A percentile compares a stretch with the other conserved stretches of the same genome.
phyloP scores from a whole-genome alignment of 805 yeast genomes.

The Yamadazyma nakazawae region DNA sequence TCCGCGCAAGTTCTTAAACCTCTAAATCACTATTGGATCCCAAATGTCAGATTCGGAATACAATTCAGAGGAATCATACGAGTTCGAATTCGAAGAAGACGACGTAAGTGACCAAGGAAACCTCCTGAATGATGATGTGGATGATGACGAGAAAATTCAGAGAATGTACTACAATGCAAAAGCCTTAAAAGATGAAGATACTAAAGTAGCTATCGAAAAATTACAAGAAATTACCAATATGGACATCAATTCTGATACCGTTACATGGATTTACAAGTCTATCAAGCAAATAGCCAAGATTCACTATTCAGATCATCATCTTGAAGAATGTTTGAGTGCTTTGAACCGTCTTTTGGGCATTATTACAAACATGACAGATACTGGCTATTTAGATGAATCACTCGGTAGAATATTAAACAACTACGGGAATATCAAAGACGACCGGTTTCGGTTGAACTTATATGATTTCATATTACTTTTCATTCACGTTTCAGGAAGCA shows the following conservation, averaged over 20 bases:
- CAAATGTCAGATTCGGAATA: slow-evolving; percentile 33
- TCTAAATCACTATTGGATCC: too few species aligned
- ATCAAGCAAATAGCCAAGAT: slow-evolving; percentile 42
- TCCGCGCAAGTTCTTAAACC: neutral
- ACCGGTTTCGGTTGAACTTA: slow-evolving; percentile 26
- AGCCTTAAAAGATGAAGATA: slow-evolving; percentile 34
- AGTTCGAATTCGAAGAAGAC: slow-evolving; percentile 39
- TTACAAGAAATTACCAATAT: slow-evolving; percentile 16
- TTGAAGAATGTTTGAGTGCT: slow-evolving; percentile 20
- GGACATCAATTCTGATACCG: slow-evolving; percentile 15
- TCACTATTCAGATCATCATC: slow-evolving; percentile 21
- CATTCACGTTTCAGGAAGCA: slow-evolving; percentile 16
- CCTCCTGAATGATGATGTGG: slow-evolving; percentile 26
- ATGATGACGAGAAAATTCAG: slow-evolving; percentile 23
- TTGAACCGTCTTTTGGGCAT: slow-evolving; percentile 19
- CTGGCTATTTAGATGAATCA: slow-evolving; percentile 39
- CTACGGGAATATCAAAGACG: slow-evolving; percentile 27
- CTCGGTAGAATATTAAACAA: slow-evolving; percentile 32
- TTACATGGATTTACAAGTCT: slow-evolving; percentile 37
- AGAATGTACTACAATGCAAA: slow-evolving; percentile 37
- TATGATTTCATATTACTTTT: slow-evolving; percentile 30
- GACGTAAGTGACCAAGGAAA: slow-evolving; percentile 18
- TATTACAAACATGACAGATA: slow-evolving; percentile 24
- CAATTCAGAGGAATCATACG: slow-evolving; percentile 39
- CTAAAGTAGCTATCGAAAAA: slow-evolving; percentile 21